Evolutionary conservation across 768 basidiomycete species (phyloP).

Genomic region (Ramaria rubella): DNA sequence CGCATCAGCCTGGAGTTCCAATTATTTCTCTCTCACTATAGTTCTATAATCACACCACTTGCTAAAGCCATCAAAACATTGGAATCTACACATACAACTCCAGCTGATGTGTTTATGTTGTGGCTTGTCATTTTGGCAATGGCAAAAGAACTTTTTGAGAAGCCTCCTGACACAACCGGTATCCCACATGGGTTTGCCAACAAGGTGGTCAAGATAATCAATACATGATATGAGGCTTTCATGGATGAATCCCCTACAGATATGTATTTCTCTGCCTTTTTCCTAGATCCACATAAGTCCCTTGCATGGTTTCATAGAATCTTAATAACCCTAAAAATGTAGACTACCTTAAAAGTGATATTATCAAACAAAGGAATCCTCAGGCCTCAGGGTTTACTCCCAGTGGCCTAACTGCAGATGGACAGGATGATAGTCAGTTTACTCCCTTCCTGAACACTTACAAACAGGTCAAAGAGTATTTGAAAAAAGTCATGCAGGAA

Average conservation of each 20-base stretch:
- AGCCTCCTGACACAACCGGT: constrained; percentile 3
- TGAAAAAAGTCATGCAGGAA: no score
- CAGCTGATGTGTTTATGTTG: constrained; percentile 30
- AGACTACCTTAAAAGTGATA: constrained; percentile 16
- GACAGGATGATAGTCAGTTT: constrained; percentile 22
- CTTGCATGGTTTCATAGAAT: constrained; percentile 9
- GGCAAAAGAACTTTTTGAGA: constrained; percentile 16
- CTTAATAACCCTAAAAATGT: constrained; percentile 1
- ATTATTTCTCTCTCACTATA: constrained; percentile 1
- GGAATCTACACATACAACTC: constrained; percentile 23
- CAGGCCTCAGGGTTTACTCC: constrained; percentile 21
- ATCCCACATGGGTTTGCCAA: no score
- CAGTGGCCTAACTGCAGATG: no score
- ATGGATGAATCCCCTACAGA: constrained; percentile 27
- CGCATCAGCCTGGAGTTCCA: neutral
- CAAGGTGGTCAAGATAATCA: constrained; percentile 24
- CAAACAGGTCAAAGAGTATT: constrained; percentile 16
- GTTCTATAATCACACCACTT: constrained; percentile 15
- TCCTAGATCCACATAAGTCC: constrained; percentile 28
- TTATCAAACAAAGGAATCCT: constrained; percentile 25
- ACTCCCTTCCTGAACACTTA: constrained; percentile 13
- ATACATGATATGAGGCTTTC: constrained; percentile 23
- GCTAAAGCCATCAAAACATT: constrained; percentile 28
- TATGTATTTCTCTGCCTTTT: constrained; percentile 26
- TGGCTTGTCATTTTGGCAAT: constrained; percentile 28